Evolutionary conservation across 768 basidiomycete genomes (phyloP), one percentile per base, ranked within the genome.

Genomic region (Auricularia auricula-judae): DNA sequence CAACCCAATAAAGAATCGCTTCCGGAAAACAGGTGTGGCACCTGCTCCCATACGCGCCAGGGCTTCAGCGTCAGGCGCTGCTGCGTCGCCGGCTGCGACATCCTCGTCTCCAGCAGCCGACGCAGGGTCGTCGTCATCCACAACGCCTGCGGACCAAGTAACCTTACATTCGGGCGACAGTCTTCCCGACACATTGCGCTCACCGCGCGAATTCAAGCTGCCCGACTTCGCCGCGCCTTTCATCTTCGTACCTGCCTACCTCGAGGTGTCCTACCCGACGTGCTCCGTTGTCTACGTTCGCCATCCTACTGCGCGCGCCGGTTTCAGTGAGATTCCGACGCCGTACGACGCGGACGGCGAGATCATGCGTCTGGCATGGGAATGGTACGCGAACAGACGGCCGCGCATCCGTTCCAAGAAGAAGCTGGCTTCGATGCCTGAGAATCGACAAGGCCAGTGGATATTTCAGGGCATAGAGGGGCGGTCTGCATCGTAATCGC

Each of bases 291-390:
- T 98, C 62, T 98, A 96, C 73, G 84, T 98, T 36, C 90, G 97
- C 43, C 93, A 98, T 71, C 97, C 97, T 7, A 97, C 95, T 0
- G 97, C 96, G 0, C 85, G 93, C n/a, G 92, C 94, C 0, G 91
- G 91, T 4, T 94, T 96, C 76, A 91, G 89, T 16, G 97, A 99
- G 75, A 89, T 99, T 43, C 93, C 96, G 4, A 91, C 91, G 3
- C 97, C 97, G 2, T 98, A 89, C 74, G 93, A 95, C 67, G 94
- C 97, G 0, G 95, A 97, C 70, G 97, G 97, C 18, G 91, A 95
- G 68, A 80, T 97, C 12, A 83, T 98, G 66, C 86, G 92, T 65
- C 82, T 92, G 65, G 88, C 92, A 3, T 99, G 97, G 97, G 96
- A 96, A 76, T 98, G 92, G 91, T 97, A 93, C 71, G 81, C 86